Percentiles rank a stretch among this genome's conserved stretches.
phyloP scores from a whole-genome alignment of 768 basidiomycete species.

The Boletus rubescentipes region DNA sequence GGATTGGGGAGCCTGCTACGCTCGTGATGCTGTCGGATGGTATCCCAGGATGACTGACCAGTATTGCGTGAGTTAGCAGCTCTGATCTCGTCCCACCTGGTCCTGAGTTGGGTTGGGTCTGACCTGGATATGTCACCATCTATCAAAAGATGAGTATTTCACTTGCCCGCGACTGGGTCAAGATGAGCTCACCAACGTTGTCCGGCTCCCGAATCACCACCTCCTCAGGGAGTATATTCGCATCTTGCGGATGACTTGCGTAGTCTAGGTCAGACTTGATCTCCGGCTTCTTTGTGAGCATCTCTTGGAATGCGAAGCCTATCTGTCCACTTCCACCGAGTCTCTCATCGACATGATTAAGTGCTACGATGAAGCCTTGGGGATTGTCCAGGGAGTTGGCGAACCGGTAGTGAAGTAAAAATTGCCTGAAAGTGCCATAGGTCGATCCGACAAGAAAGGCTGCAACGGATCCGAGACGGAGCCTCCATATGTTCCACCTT shows the following conservation, averaged over 20 bases:
- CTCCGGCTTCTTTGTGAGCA: slow-evolving; percentile 21
- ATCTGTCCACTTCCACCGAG: slow-evolving; percentile 33
- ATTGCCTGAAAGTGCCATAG: slow-evolving; percentile 34
- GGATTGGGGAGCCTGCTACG: slow-evolving; percentile 25
- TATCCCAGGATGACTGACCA: slow-evolving; percentile 63
- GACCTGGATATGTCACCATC: slow-evolving; percentile 6
- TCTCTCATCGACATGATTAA: slow-evolving; percentile 31
- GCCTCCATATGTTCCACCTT: slow-evolving; percentile 27
- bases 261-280: slow-evolving; percentile 3
- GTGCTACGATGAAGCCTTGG: slow-evolving; percentile 28
- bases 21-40: slow-evolving; percentile 59
- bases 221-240: slow-evolving; percentile 14
- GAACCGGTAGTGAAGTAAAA: slow-evolving; percentile 30
- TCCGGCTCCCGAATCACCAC: slow-evolving; percentile 14
- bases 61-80: slow-evolving; percentile 44
- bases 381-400: slow-evolving; percentile 33
- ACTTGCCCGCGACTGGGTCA: background rate
- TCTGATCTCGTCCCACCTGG: slow-evolving; percentile 69
- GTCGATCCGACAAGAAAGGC: slow-evolving; percentile 30
- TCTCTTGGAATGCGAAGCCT: slow-evolving; percentile 23
- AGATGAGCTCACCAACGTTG: slow-evolving; percentile 13
- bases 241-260: slow-evolving; percentile 1
- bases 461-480: slow-evolving; percentile 23
- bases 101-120: slow-evolving; percentile 21
- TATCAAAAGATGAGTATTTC: background rate